phyloP scores from a whole-genome alignment of 2,329 filamentous ascomycete species.

The Cladosporium sphaerospermum region DNA sequence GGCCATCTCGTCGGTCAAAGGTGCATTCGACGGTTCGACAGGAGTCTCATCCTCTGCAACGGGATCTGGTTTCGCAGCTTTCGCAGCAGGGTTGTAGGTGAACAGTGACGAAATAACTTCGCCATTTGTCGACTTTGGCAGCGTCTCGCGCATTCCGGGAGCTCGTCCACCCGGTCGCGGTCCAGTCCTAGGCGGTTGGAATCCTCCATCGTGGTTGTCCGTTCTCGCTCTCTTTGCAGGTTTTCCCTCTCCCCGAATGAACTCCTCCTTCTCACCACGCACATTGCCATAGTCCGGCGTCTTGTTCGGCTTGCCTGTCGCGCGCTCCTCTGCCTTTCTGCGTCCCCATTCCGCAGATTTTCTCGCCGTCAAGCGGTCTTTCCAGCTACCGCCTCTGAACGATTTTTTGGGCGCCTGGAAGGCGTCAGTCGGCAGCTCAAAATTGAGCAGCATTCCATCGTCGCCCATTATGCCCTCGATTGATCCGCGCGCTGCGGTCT shows the following conservation, averaged over 20 bases:
- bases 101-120: slow-evolving; percentile 82
- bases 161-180: slow-evolving; percentile 8
- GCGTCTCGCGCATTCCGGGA: slow-evolving; percentile 3
- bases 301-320: slow-evolving; percentile 3
- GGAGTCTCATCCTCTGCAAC: slow-evolving; percentile 42
- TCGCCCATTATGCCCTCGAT: slow-evolving; percentile 62
- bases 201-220: slow-evolving; percentile 12
- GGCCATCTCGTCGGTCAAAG: slow-evolving; percentile 72
- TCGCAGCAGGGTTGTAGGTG: slow-evolving; percentile 75
- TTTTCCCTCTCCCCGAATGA: slow-evolving; percentile 12
- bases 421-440: slow-evolving; percentile 62
- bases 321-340: slow-evolving; percentile 33
- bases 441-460: slow-evolving; percentile 92
- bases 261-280: slow-evolving; percentile 19
- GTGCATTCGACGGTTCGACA: slow-evolving; percentile 80
- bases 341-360: slow-evolving; percentile 54
- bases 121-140: slow-evolving; percentile 13
- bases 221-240: slow-evolving; percentile 18
- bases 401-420: slow-evolving; percentile 58
- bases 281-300: slow-evolving; percentile 16
- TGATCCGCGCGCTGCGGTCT: background rate
- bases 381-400: slow-evolving; percentile 90
- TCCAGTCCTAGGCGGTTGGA: slow-evolving; percentile 6
- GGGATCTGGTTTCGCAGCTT: slow-evolving; percentile 49
- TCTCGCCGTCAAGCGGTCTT: slow-evolving; percentile 76